Base-by-base conservation (phyloP, 345 rosid species). In the Melaleuca alternifolia region DNA sequence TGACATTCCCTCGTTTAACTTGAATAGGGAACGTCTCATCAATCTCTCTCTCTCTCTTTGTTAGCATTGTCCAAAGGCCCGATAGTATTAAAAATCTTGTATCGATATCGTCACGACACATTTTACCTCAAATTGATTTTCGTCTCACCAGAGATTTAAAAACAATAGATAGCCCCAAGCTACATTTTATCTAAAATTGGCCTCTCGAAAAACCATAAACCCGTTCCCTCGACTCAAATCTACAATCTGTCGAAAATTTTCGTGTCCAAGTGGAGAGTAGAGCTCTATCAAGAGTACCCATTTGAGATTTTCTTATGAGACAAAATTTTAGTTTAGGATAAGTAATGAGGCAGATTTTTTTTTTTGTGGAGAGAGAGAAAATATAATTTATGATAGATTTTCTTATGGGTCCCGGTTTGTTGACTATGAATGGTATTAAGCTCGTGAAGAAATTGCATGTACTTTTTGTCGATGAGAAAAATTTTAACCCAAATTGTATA, bases 21-120 rank as follows among this genome's bases (percentile, higher is more conserved):
- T n/a, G n/a, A n/a, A n/a, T n/a, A n/a, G n/a, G n/a, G n/a, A n/a
- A n/a, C n/a, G 54, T 51, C 23, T 53, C 56, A 18, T 8, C 56
- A 53, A 6, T 18, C 4, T 2, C 56, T 53, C 56, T 53, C 56
- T 18, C 56, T 53, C 23, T 53, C 21, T n/a, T n/a, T n/a, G n/a
- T n/a, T n/a, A n/a, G n/a, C 5, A 0, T 33, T 33, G 16, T 9
- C 9, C 8, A 33, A 65, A 5, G 44, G 12, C 23, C 33, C 33
- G 10, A 16, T 65, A 16, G 2, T 65, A 4, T 16, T 4, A 21
- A 65, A 65, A 65, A 65, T 16, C 79, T 65, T 20, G 33, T 10
- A 33, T 33, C 7, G 11, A 21, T 65, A 33, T 0, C 13, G 2
- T 33, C 0, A 0, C 9, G 30, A 18, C 0, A 16, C 6, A 1